Conservation (phyloP, 2,329 filamentous ascomycete genomes). For the Botrytis cinerea region DNA sequence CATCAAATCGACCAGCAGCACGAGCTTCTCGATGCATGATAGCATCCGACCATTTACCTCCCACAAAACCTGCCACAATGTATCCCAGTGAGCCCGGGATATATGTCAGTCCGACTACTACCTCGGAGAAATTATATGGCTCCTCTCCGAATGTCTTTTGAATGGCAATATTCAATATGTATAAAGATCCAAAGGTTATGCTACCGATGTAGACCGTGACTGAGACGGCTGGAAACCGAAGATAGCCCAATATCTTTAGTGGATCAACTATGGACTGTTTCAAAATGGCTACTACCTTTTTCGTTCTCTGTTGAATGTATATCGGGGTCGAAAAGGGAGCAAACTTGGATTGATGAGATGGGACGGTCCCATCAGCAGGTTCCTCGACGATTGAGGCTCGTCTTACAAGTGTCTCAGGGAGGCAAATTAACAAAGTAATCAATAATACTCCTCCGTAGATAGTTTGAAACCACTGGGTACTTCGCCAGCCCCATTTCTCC, state of each 20-base stretch:
- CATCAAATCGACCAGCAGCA: conserved; percentile 69
- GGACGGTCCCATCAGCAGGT: not conserved
- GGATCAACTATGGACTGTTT: conserved; percentile 71
- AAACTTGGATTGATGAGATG: not conserved
- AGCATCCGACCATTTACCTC: conserved; percentile 75
- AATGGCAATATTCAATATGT: conserved; percentile 75
- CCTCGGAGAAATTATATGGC: conserved; percentile 68
- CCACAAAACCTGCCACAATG: conserved; percentile 65
- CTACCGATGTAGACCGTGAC: conserved; percentile 75
- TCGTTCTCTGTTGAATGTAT: conserved; percentile 60
- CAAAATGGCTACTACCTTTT: conserved; percentile 52
- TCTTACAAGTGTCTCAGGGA: conserved; percentile 62
- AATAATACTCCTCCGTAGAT: conserved; percentile 66
- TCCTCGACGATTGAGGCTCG: not conserved
- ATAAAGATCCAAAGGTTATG: conserved; percentile 74
- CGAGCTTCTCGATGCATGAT: conserved; percentile 78
- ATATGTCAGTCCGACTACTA: conserved; percentile 75
- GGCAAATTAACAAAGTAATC: conserved; percentile 57
- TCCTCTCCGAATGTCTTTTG: conserved; percentile 65
- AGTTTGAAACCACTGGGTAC: conserved; percentile 75
- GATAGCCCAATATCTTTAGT: conserved; percentile 66
- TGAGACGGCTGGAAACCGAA: conserved; percentile 73
- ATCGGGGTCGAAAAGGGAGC: conserved; percentile 47
- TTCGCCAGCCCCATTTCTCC: conserved; percentile 70
- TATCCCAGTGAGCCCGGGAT: conserved; percentile 77